Evolutionary conservation across 2,329 filamentous ascomycete genomes (phyloP), one percentile per base, ranked within the genome.

Genomic region (Colletotrichum godetiae): DNA sequence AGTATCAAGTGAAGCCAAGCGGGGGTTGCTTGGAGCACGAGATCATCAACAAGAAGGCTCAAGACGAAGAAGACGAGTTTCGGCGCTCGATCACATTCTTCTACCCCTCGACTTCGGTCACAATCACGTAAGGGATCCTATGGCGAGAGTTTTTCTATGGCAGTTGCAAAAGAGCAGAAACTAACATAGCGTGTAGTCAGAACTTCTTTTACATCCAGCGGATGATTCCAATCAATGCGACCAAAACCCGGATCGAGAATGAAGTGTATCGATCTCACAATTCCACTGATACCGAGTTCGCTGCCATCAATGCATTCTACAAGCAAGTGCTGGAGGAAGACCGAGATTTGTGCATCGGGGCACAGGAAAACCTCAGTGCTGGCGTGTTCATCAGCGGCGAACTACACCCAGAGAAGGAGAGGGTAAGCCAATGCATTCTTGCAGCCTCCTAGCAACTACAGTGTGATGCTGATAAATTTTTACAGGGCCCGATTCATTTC

Each of bases 341-440:
- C 79, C 88, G 88, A 75, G 80, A 83, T 0, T 82, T 89, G 0
- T 88, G 87, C 77, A 81, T 86, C 62, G 81, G 80, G 1, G 84
- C 87, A 1, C 87, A 89, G 75, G 80, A 82, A 72, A 89, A 89
- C 78, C 80, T 89, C 73, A 85, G 87, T 70, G 81, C 83, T 0
- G 87, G 87, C 1, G 82, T 88, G 24, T 89, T 87, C 73, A 78
- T 87, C 77, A 87, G 86, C 74, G 87, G 88, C 68, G 84, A 88
- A 75, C 79, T 88, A 69, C 87, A 89, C 75, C 86, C 87, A 0
- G 87, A 89, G 77, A 86, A 86, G 75, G 82, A 91, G 78, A 88
- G 88, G 58, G 69, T 63, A 53, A 13, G 8, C 1, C 2, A 58
- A 4, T 2, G 5, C 13, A 12, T 2, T 31, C 2, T 4, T 27